Conservation (phyloP, 352 stramenopile genomes). For the Hyaloperonospora brassicae region DNA sequence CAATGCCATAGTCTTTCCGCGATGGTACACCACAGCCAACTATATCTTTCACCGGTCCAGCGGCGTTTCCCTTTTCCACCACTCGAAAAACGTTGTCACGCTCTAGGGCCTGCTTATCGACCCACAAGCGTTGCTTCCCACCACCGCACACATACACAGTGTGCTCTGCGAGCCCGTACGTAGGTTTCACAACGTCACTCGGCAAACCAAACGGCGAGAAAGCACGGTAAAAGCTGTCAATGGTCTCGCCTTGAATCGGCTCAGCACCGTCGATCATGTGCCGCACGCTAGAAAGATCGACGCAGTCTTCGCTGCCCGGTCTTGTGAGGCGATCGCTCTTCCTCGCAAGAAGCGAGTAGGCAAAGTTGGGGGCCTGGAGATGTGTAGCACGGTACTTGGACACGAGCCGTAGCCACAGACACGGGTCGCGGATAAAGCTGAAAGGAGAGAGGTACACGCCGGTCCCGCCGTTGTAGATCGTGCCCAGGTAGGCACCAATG, state of each 20-base stretch:
- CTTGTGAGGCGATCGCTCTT: conserved; percentile 80
- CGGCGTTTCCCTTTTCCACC: conserved; percentile 11
- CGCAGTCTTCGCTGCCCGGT: conserved; percentile 14
- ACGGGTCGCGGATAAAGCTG: conserved; percentile 94
- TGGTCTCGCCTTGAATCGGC: conserved; percentile 87
- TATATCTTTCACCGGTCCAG: conserved; percentile 56
- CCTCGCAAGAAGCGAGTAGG: conserved; percentile 91
- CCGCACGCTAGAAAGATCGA: conserved; percentile 90
- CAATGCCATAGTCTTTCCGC: conserved; percentile 76
- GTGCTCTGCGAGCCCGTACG: conserved; percentile 99
- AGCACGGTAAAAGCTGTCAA: conserved; percentile 82
- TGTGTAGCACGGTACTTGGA: conserved; percentile 90
- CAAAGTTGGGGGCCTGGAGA: conserved; percentile 98
- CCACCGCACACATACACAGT: conserved; percentile 97
- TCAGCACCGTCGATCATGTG: conserved; percentile 99
- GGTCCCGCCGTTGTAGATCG: conserved; percentile 78
- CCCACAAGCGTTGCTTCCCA: conserved; percentile 80
- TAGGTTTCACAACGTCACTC: conserved; percentile 89
- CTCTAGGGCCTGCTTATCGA: conserved; percentile 89
- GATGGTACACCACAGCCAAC: conserved; percentile 91
- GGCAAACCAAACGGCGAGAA: conserved; percentile 87
- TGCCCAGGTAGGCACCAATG: conserved; percentile 90
- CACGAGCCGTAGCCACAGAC: conserved; percentile 91
- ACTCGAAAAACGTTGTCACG: conserved; percentile 52
- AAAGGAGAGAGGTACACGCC: conserved; percentile 98